phyloP scores from a whole-genome alignment of 805 yeast species.

The Metschnikowia amazonensis region DNA sequence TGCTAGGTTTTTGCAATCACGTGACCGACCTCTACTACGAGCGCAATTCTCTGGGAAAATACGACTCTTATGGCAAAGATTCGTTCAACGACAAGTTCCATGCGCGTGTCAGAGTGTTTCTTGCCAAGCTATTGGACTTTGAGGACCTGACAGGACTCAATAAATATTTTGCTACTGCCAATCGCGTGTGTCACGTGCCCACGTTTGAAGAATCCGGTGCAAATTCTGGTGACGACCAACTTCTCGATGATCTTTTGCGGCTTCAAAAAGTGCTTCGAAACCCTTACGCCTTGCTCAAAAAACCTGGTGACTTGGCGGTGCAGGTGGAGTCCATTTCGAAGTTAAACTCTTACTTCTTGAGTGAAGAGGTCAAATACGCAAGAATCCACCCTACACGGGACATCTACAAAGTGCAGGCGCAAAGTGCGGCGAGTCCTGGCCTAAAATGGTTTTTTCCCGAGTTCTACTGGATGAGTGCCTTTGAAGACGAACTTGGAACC shows the following conservation, averaged over 20 bases:
- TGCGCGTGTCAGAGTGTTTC: conserved; percentile 32
- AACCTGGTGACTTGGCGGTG: conserved; percentile 19
- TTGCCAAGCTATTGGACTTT: conserved; percentile 30
- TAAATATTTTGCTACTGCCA: conserved; percentile 33
- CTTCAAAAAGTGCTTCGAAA: conserved; percentile 31
- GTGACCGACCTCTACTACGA: conserved; percentile 31
- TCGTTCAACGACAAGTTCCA: conserved; percentile 37
- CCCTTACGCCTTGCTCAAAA: conserved; percentile 31
- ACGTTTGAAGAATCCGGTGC: conserved; percentile 15
- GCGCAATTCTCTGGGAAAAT: conserved; percentile 19
- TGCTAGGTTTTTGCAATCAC: conserved; percentile 38
- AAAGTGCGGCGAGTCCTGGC: conserved; percentile 14
- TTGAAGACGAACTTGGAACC: conserved; percentile 20
- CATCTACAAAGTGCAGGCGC: conserved; percentile 14
- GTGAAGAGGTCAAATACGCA: conserved; percentile 27
- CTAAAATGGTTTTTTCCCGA: conserved; percentile 33
- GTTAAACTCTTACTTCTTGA: conserved; percentile 28
- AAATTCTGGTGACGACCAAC: conserved; percentile 22
- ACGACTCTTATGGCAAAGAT: conserved; percentile 34
- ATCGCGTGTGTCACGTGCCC: conserved; percentile 25
- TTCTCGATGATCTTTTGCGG: conserved; percentile 31
- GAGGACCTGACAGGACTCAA: conserved; percentile 46
- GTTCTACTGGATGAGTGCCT: conserved; percentile 31
- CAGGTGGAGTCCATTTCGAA: conserved; percentile 24
- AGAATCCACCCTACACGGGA: conserved; percentile 19